Evolutionary conservation across 208 protist genomes (phyloP).

Genomic region (Porcisia deanei): DNA sequence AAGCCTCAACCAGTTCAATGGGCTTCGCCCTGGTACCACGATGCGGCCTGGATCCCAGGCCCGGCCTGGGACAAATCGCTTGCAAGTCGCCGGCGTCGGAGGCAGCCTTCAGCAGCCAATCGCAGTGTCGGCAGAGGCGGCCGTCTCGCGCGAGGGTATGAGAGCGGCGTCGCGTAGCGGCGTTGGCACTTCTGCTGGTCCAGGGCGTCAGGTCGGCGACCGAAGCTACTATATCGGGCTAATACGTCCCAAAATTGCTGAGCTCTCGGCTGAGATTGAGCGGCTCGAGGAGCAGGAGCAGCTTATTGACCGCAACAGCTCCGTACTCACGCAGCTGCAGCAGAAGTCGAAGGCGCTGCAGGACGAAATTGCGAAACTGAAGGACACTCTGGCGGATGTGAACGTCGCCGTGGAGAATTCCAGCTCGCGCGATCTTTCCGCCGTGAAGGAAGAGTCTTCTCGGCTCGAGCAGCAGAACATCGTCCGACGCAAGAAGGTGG

Average conservation of each 20-base stretch:
- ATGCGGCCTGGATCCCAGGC: slow-evolving; percentile 76
- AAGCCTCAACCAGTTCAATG: slow-evolving; percentile 30
- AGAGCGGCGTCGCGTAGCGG: slow-evolving; percentile 72
- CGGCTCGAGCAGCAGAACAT: slow-evolving; percentile 74
- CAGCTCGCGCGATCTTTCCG: slow-evolving; percentile 58
- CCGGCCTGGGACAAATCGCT: slow-evolving; percentile 62
- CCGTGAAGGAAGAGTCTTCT: slow-evolving; percentile 68
- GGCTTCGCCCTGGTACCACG: slow-evolving; percentile 70
- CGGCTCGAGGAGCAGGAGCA: slow-evolving; percentile 84
- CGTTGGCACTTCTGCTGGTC: slow-evolving; percentile 66
- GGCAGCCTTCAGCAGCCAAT: slow-evolving; percentile 84
- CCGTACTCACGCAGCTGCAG: slow-evolving; percentile 73
- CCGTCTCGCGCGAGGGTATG: slow-evolving; percentile 85
- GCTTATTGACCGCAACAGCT: slow-evolving; percentile 79
- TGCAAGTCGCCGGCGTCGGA: slow-evolving; percentile 74
- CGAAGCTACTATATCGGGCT: slow-evolving; percentile 91
- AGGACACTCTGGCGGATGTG: slow-evolving; percentile 77
- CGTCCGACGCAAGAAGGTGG: slow-evolving; percentile 67
- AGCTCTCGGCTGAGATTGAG: slow-evolving; percentile 89
- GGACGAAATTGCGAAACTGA: slow-evolving; percentile 79
- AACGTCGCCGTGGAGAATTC: slow-evolving; percentile 53
- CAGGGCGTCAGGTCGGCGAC: slow-evolving; percentile 87
- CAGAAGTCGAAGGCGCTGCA: slow-evolving; percentile 69
- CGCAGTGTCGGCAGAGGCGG: slow-evolving; percentile 59
- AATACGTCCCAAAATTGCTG: slow-evolving; percentile 85